These are phyloP conservation scores for Dictyostelium brefeldianum DNA, from an alignment of 78 protist genomes.

Conservation along the genomic window DNA sequence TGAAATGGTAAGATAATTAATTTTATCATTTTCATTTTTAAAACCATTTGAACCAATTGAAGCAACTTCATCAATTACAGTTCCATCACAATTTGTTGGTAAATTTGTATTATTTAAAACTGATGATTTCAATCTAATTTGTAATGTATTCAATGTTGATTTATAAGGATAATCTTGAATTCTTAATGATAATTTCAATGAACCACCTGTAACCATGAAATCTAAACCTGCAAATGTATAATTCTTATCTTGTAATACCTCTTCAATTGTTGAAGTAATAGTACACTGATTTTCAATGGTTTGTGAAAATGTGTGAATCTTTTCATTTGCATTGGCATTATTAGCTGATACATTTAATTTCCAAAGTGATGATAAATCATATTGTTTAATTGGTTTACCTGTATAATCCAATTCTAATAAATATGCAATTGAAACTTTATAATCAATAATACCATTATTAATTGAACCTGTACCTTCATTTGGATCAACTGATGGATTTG, in stretches of 20 bases:
- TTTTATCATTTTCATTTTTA: conserved; percentile 12
- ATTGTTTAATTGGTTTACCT: neutral
- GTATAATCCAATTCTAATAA: neutral
- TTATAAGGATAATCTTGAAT: neutral
- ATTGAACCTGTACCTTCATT: neutral
- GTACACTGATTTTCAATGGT: neutral
- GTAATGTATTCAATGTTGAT: neutral
- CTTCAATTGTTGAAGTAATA: neutral
- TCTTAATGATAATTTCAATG: neutral
- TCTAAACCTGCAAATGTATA: conserved; percentile 16
- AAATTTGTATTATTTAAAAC: neutral
- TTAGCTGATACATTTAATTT: neutral
- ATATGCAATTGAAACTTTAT: neutral
- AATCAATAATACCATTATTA: neutral
- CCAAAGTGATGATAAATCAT: neutral
- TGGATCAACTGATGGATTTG: neutral
- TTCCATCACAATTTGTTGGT: neutral
- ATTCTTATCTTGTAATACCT: neutral
- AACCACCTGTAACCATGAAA: neutral
- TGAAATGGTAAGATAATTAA: conserved; percentile 2
- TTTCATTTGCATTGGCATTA: neutral
- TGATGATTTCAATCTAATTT: neutral
- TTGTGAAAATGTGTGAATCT: neutral
- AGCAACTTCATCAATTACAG: neutral
- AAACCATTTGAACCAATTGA: neutral